Percentiles rank a stretch among this genome's conserved stretches.
phyloP scores from a whole-genome alignment of 331 rosid genomes.

The Phaseolus coccineus region DNA sequence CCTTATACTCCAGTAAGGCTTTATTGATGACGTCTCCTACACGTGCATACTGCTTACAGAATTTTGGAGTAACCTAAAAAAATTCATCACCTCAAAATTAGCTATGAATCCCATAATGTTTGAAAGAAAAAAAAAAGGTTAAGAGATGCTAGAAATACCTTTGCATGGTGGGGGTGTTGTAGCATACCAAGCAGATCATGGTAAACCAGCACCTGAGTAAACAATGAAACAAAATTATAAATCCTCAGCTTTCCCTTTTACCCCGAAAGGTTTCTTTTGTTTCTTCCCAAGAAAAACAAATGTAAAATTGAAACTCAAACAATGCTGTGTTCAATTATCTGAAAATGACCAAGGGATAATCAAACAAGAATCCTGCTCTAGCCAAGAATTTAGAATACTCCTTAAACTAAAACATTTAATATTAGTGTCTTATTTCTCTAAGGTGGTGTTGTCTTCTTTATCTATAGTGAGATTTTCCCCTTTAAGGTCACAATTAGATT shows the following conservation, averaged over 20 bases:
- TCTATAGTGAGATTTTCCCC: too few relatives aligned
- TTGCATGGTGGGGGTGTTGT: constrained; percentile 94
- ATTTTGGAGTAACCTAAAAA: constrained; percentile 71
- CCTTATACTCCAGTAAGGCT: constrained; percentile 69
- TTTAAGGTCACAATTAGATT: too few relatives aligned
- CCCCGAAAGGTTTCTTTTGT: background rate
- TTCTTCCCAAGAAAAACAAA: background rate
- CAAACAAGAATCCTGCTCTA: background rate
- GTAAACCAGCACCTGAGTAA: constrained; percentile 80
- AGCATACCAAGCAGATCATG: constrained; percentile 97
- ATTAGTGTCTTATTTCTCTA: too few relatives aligned
- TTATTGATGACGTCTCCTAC: constrained; percentile 73
- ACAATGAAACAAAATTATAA: constrained; percentile 33
- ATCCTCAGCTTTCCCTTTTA: background rate
- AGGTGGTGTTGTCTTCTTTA: too few relatives aligned
- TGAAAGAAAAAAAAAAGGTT: background rate
- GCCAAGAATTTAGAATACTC: too few relatives aligned
- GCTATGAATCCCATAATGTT: background rate
- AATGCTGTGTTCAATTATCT: constrained; percentile 30
- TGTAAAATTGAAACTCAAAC: constrained; percentile 21
- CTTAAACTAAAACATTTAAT: too few relatives aligned
- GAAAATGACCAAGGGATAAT: background rate
- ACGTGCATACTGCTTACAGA: constrained; percentile 60
- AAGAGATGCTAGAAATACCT: constrained; percentile 53
- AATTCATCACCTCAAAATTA: background rate